Base-by-base conservation (phyloP, 2,329 filamentous ascomycete species). In the Aspergillus udagawae region DNA sequence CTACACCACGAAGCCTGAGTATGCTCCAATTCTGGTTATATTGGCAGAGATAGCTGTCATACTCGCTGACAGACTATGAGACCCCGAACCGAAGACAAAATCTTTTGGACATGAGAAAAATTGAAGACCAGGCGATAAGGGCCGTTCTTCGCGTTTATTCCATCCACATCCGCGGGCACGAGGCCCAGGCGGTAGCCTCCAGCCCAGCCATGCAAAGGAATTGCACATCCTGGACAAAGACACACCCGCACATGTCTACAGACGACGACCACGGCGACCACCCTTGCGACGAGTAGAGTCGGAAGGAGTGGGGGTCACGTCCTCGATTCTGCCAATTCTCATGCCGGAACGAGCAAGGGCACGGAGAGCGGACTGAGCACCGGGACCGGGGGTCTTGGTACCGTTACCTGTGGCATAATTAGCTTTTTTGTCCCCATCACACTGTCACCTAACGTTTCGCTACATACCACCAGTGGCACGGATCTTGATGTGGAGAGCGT, bases 241-340 rank as follows among this genome's bases (percentile, higher is more conserved):
- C 63, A 60, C 27, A 59, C 63, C 60, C 66, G 68, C 70, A 78
- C 65, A 77, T 74, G 79, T 82, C 90, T 85, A 99, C 82, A 99
- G 90, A 96, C 94, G 93, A 84, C 94, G 94, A 97, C 94, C 94
- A 90, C 94, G 93, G 83, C 94, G 92, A 97, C 94, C 94, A 85
- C 94, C 94, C 92, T 99, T 99, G 85, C 93, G 92, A 83, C 94
- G 91, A 76, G 94, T 99, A 80, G 91, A 96, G 83, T 99, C 94
- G 81, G 94, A 99, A 73, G 95, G 94, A 63, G 94, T 99, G 74
- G 94, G 94, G 73, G 95, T 99, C 67, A 99, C 94, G 80, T 99
- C 94, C 89, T 99, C 94, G 75, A 99, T 99, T 78, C 94, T 90
- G 79, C 94, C 94, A 74, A 99, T 99, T 86, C 93, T 95, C 95